Conservation (phyloP, 2,329 filamentous ascomycete species). For the Scytalidium lignicola region DNA sequence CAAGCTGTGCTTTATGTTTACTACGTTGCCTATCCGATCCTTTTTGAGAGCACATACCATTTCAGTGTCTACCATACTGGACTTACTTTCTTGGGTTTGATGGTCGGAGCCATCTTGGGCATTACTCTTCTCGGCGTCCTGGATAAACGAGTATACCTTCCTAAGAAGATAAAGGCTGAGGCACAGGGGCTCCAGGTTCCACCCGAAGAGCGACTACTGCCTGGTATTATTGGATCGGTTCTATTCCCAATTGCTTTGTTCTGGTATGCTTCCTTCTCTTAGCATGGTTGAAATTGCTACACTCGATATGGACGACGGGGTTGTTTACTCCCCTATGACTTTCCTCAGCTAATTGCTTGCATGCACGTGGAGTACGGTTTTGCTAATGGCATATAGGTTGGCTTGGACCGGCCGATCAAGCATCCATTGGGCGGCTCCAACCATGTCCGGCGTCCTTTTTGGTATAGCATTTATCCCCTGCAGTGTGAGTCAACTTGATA, state of each 20-base stretch:
- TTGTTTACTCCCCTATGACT: not conserved
- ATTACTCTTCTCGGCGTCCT: not conserved
- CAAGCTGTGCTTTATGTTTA: conserved; percentile 11
- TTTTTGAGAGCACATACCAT: conserved; percentile 8
- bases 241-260: too few relatives aligned
- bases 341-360: too few relatives aligned
- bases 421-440: not conserved
- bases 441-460: not conserved
- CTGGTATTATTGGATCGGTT: too few relatives aligned
- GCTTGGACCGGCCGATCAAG: not conserved
- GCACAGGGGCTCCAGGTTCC: not conserved
- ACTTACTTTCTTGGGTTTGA: conserved; percentile 7
- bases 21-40: conserved; percentile 5
- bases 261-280: too few relatives aligned
- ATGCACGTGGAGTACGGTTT: not conserved
- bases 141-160: not conserved
- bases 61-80: conserved; percentile 7
- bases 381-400: not conserved
- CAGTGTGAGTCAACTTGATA: not conserved
- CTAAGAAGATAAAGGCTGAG: not conserved
- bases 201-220: too few relatives aligned
- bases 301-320: not conserved
- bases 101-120: not conserved
- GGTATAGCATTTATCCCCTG: not conserved
- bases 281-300: not conserved